Percentiles rank a stretch among this genome's conserved stretches.
phyloP scores from a whole-genome alignment of 1,139 yeast species.

The Geotrichum klebahnii region DNA sequence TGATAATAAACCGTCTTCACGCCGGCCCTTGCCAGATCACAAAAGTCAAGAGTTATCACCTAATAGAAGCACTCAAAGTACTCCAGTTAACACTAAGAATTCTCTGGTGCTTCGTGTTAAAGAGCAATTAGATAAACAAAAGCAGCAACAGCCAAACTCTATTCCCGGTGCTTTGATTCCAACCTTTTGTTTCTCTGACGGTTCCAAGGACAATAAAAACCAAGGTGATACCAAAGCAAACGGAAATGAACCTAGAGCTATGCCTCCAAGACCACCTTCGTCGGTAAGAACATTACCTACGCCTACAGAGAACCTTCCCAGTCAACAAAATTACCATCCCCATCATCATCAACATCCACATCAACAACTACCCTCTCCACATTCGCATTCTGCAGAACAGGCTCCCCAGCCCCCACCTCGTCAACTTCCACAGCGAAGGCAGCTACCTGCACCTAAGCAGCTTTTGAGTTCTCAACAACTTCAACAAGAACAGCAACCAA shows the following conservation, averaged over 20 bases:
- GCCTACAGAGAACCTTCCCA: background rate
- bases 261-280: conserved; percentile 19
- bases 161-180: background rate
- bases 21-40: background rate
- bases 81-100: background rate
- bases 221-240: background rate
- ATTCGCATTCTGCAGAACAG: too few relatives aligned
- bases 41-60: background rate
- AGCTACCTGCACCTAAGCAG: conserved; percentile 14
- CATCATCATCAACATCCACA: background rate
- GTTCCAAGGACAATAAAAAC: background rate
- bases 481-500: conserved; percentile 15
- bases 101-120: conserved; percentile 1
- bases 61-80: background rate
- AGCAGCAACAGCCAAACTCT: background rate
- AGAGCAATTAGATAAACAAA: conserved; percentile 1
- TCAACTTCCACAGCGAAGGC: background rate
- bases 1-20: background rate
- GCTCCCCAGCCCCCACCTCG: conserved; percentile 2
- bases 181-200: background rate
- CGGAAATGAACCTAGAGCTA: conserved; percentile 6
- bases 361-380: background rate
- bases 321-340: background rate
- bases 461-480: conserved; percentile 12
- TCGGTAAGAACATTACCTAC: conserved; percentile 5